Base-by-base conservation (phyloP, 1,284 basidiomycete species). In the Ganoderma resinaceum region DNA sequence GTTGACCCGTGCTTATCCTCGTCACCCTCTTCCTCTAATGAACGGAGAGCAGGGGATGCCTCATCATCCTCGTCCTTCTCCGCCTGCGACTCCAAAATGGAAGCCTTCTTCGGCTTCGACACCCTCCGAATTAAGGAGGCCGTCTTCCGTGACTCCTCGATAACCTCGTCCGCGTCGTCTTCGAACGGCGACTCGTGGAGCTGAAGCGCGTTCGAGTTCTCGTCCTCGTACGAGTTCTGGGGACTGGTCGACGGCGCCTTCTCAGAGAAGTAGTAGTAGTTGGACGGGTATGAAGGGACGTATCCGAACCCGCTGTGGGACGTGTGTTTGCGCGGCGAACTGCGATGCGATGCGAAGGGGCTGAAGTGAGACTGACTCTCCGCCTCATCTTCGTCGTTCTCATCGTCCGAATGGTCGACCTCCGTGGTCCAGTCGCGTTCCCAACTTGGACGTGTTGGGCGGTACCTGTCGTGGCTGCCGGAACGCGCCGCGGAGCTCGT, bases 1-100 rank as follows among this genome's bases (percentile, higher is more conserved):
- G 53, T 55, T 80, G 82, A 78, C 78, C 79, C 77, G 78, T 78
- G 69, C 77, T 79, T 80, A 33, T 79, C 78, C 20, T 61, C 61
- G 35, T 69, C 63, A 26, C 70, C 62, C 49, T 62, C 62, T 35
- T 68, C 68, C 31, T 73, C 70, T 31, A 74, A 43, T 4, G 69
- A 46, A 35, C 74, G 71, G 29, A 67, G 65, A 8, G 61, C 67
- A 40, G 71, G 63, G 26, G 73, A 66, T 38, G 72, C 59, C 46
- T 69, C 70, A 46, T 67, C 70, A 38, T 70, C 70, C 62, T 66
- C 68, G 53, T 72, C 69, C 55, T 66, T 65, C 66, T 72, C 66
- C 12, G 12, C 61, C 49, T 63, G 63, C 53, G 53, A 29, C 35
- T 68, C 66, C 65, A 69, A 62, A 14, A 62, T 43, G 58, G 58